These are phyloP conservation scores for Prunus padus DNA, from an alignment of 306 rosid species.

Conservation along the genomic window DNA sequence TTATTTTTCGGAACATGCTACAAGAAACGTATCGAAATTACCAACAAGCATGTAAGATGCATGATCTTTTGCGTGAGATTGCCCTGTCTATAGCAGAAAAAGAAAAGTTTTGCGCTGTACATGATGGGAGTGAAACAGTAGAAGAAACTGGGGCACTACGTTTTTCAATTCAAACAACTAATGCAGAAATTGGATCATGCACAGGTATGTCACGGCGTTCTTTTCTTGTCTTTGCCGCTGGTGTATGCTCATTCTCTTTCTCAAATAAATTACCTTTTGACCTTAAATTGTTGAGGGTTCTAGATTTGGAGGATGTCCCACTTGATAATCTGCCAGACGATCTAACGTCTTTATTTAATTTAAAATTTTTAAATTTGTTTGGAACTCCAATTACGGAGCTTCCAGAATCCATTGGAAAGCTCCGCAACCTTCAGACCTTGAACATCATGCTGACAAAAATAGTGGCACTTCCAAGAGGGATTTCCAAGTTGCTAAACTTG, in stretches of 20 bases:
- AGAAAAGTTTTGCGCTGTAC: slow-evolving; percentile 5
- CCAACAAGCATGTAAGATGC: slow-evolving; percentile 20
- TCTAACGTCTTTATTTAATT: slow-evolving; percentile 7
- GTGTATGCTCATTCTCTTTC: neutral
- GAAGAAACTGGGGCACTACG: neutral
- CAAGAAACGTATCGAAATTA: neutral
- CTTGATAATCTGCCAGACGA: neutral
- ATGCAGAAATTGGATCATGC: neutral
- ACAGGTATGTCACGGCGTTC: slow-evolving; percentile 6
- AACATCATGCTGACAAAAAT: neutral
- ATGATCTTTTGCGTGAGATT: slow-evolving; percentile 27
- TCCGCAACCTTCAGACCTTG: slow-evolving; percentile 18
- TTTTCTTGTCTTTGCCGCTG: neutral
- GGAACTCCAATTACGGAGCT: slow-evolving; percentile 14
- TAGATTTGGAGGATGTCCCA: slow-evolving; percentile 11
- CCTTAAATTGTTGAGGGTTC: slow-evolving; percentile 10
- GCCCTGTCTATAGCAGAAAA: neutral
- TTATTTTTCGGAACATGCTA: slow-evolving; percentile 21
- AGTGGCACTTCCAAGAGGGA: slow-evolving; percentile 7
- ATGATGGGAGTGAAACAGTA: neutral
- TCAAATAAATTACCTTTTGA: neutral
- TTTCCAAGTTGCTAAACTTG: neutral
- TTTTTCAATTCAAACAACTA: slow-evolving; percentile 6
- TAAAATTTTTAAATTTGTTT: slow-evolving; percentile 7
- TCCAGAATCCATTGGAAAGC: slow-evolving; percentile 24